phyloP scores from a whole-genome alignment of 805 yeast genomes.

The Starmerella bombicola region DNA sequence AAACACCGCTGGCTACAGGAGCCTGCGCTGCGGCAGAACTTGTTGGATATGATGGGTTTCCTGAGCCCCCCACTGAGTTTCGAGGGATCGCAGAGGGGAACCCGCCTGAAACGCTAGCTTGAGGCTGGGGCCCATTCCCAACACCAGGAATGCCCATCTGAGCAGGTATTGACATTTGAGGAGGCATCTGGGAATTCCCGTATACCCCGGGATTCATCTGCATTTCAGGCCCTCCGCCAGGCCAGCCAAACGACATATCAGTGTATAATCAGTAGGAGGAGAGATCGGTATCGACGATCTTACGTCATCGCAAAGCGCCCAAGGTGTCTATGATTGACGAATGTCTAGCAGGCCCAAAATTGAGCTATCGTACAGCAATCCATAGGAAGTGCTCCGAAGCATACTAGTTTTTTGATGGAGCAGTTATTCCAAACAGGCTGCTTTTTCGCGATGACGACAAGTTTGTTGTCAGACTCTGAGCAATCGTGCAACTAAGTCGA shows the following conservation, averaged over 20 bases:
- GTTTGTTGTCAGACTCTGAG: too few species aligned
- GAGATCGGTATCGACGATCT: too few species aligned
- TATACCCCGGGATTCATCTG: constrained; percentile 12
- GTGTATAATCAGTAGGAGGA: too few species aligned
- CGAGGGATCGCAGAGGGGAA: background rate
- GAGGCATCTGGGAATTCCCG: constrained; percentile 13
- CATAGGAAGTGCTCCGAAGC: too few species aligned
- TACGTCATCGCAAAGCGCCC: too few species aligned
- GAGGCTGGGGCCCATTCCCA: background rate
- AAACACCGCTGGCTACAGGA: background rate
- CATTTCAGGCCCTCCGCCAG: constrained; percentile 14
- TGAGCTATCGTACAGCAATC: too few species aligned
- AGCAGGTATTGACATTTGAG: constrained; percentile 13
- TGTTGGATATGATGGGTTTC: constrained; percentile 1
- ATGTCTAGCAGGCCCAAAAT: too few species aligned
- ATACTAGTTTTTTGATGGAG: too few species aligned
- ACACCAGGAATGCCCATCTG: constrained; percentile 2
- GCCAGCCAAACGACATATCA: constrained; percentile 22
- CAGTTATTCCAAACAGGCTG: too few species aligned
- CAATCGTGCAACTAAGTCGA: too few species aligned
- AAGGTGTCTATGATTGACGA: too few species aligned
- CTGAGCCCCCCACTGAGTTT: background rate
- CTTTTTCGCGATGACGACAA: too few species aligned
- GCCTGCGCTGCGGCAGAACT: background rate
- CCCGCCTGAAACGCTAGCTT: background rate